Base-by-base conservation (phyloP, 768 basidiomycete genomes). In the Calocera cornea region DNA sequence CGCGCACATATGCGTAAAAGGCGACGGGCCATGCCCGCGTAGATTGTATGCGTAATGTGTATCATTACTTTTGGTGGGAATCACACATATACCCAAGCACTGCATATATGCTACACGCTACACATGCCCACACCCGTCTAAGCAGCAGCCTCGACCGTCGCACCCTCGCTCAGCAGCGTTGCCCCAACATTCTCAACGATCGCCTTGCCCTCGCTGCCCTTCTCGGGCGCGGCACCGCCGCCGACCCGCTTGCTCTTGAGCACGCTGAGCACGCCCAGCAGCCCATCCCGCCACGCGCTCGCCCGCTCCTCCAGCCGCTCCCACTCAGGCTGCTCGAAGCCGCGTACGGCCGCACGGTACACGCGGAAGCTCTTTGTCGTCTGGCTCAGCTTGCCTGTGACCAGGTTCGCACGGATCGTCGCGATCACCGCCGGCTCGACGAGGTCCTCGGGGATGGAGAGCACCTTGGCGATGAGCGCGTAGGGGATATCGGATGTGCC, bases 341-440 rank as follows among this genome's bases (percentile, higher is more conserved):
- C 81, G 67, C 89, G 87, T 0, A 89, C 83, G 0, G 86, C 86
- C 0, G 91, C 87, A 36, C 86, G 86, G 64, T 83, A 84, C 68
- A 94, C 82, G 70, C 85, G 86, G 41, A 94, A 77, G 63, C 84
- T 85, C 72, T 89, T 87, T 10, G 85, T 81, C 1, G 86, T 84
- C 74, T 95, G 92, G 1, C 90, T 89, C 64, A 95, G 86, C 75
- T 90, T 92, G 40, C 88, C 92, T 64, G 86, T 84, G 34, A 93
- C 75, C 50, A 94, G 83, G 31, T 88, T 86, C 1, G 86, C 83
- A 66, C 92, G 89, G 71, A 94, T 92, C 67, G 88, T 92, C 92
- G 71, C 90, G 69, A 94, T 93, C 41, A 86, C 85, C 90, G 90
- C 93, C 72, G 83, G 86, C 75, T 94, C 92, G 33, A 94, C 90